phyloP scores from a whole-genome alignment of 345 rosid genomes.

The Brassica incana region DNA sequence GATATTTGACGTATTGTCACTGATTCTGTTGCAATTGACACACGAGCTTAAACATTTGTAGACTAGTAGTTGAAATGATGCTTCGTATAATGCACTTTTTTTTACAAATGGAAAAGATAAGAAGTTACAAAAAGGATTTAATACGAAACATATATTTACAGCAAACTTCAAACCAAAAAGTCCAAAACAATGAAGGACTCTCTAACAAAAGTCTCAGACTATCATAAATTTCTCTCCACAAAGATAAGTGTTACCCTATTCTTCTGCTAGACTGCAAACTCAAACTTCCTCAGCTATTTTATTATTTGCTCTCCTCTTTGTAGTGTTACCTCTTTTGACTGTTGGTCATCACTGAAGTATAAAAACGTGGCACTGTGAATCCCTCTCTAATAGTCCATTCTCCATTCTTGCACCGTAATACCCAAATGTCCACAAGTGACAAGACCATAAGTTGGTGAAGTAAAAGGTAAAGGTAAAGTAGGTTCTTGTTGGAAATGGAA shows the following conservation, averaged over 20 bases:
- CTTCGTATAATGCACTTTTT: background rate
- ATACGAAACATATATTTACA: background rate
- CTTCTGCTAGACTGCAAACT: constrained; percentile 15
- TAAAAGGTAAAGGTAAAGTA: background rate
- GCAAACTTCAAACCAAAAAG: background rate
- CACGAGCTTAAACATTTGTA: background rate
- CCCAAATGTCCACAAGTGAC: constrained; percentile 1
- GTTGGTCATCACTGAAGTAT: constrained; percentile 12
- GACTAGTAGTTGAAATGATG: background rate
- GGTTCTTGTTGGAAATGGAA: background rate
- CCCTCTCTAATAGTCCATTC: constrained; percentile 8
- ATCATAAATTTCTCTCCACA: constrained; percentile 24
- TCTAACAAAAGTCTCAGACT: constrained; percentile 14
- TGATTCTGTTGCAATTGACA: constrained; percentile 3
- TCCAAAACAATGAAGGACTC: background rate
- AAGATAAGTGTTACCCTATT: constrained; percentile 22
- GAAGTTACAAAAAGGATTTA: background rate
- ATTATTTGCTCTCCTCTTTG: constrained; percentile 8
- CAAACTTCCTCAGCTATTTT: background rate
- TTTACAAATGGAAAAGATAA: background rate
- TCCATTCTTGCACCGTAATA: constrained; percentile 10
- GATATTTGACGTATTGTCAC: constrained; percentile 2
- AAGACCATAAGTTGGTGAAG: background rate
- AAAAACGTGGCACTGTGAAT: constrained; percentile 3
- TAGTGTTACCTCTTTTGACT: constrained; percentile 20